Percentiles rank a stretch among this genome's conserved stretches.
These are phyloP conservation scores for Gloeostereum incarnatum DNA, from an alignment of 768 basidiomycete species.

Conservation along the genomic window DNA sequence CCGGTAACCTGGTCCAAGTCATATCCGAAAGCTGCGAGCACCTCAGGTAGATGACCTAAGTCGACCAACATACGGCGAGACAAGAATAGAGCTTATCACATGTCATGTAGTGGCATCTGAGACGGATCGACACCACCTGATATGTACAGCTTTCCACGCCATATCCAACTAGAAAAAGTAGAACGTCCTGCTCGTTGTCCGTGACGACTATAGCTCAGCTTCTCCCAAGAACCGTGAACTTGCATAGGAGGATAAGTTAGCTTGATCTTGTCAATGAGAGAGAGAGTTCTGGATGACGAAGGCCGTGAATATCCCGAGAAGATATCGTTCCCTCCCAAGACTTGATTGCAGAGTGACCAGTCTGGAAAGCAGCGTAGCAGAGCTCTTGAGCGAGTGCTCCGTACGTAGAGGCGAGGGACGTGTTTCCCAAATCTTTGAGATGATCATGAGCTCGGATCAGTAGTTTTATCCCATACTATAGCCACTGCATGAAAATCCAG, in stretches of 20 bases:
- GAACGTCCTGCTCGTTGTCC: not conserved
- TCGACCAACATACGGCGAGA: not conserved
- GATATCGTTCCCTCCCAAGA: not conserved
- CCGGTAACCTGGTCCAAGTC: not conserved
- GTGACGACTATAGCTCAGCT: conserved; percentile 7
- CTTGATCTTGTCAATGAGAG: conserved; percentile 4
- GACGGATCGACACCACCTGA: not conserved
- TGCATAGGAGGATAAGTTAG: conserved; percentile 7
- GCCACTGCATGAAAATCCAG: too few species aligned
- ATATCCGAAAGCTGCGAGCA: not conserved
- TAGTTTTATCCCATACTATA: not conserved
- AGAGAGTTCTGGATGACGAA: conserved; percentile 4
- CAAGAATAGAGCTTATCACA: not conserved
- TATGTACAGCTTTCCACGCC: not conserved
- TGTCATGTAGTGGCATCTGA: not conserved
- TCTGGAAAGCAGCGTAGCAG: not conserved
- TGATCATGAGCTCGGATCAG: not conserved
- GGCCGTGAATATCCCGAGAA: not conserved
- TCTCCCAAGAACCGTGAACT: conserved; percentile 15
- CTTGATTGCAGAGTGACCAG: not conserved
- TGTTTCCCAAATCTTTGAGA: not conserved
- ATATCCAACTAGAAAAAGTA: not conserved
- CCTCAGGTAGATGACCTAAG: not conserved
- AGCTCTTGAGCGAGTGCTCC: not conserved
- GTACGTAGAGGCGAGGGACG: not conserved